Base-by-base conservation (phyloP, 2,329 filamentous ascomycete species). In the Metarhizium humberi region DNA sequence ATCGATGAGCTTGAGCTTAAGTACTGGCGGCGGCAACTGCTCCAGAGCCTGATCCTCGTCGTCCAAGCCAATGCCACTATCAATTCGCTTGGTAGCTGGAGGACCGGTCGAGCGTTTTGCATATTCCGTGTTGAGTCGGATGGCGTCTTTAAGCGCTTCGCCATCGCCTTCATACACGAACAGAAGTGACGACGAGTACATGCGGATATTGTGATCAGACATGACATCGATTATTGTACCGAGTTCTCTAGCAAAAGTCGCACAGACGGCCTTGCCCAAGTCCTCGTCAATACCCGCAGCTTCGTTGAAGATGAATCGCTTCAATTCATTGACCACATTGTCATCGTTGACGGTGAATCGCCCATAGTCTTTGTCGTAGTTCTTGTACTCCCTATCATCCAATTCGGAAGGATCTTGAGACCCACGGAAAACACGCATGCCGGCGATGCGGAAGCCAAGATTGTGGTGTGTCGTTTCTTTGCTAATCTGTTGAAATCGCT, bases 1-100 rank as follows among this genome's bases (percentile, higher is more conserved):
- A 69, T 99, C 94, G 63, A 99, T 99, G 59, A 99, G 78, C 67
- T 92, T 94, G 51, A 96, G 78, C 13, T 84, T 80, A 64, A 87
- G 90, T 47, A 95, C 81, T 63, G 85, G 85, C 0, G 87, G 87
- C 11, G 16, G 49, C 1, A 69, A 67, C 0, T 72, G 70, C 43
- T 69, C 69, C 13, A 81, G 78, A 2, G 85, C 81, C 45, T 46
- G 34, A 11, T 70, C 71, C 30, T 72, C 69, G 40, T 75, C 73
- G 56, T 72, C 72, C 61, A 80, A 66, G 56, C 66, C 76, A 60
- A 82, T 81, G 59, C 78, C 79, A 54, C 79, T 82, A 67, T 82
- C 80, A 59, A 79, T 75, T 52, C 79, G 73, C 66, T 71, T 70
- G 53, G 73, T 71, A 53, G 73, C 69, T 46, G 69, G 66, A 54